Evolutionary conservation across 2,329 filamentous ascomycete species (phyloP).

Genomic region (Lachnellula occidentalis): DNA sequence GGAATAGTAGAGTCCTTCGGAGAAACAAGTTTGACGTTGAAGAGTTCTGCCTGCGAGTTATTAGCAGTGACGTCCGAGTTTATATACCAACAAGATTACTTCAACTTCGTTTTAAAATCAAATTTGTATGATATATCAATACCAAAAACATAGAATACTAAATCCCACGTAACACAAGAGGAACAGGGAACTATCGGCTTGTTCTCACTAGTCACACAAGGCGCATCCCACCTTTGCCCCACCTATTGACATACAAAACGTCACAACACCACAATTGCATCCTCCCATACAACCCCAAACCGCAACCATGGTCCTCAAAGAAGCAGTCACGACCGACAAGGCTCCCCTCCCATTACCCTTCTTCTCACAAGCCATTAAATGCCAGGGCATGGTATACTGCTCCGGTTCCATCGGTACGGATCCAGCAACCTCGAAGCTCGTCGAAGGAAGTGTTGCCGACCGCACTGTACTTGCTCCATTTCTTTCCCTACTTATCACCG

Average conservation of each 20-base stretch:
- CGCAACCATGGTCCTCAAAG: slow-evolving; percentile 22
- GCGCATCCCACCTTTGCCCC: no score
- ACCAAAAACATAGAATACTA: no score
- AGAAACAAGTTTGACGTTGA: no score
- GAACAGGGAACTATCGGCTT: no score
- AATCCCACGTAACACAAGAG: no score
- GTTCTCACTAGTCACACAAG: no score
- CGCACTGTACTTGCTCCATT: slow-evolving; percentile 40
- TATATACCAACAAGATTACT: no score
- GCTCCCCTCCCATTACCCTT: slow-evolving; percentile 49
- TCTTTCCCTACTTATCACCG: not conserved
- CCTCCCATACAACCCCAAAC: not conserved
- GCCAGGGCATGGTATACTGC: slow-evolving; percentile 66
- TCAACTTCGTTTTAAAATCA: no score
- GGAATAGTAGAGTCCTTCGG: not conserved
- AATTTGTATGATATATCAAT: no score
- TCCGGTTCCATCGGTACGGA: slow-evolving; percentile 58
- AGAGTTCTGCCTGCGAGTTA: no score
- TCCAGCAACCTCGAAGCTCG: slow-evolving; percentile 46
- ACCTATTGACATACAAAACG: no score
- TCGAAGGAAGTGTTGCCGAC: slow-evolving; percentile 52
- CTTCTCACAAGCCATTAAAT: slow-evolving; percentile 55
- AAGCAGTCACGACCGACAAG: slow-evolving; percentile 25
- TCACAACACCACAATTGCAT: not conserved
- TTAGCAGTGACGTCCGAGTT: no score